Evolutionary conservation across 192 early-diverging fungal genomes (phyloP), one percentile per base, ranked within the genome.

Genomic region (Umbelopsis vinacea): DNA sequence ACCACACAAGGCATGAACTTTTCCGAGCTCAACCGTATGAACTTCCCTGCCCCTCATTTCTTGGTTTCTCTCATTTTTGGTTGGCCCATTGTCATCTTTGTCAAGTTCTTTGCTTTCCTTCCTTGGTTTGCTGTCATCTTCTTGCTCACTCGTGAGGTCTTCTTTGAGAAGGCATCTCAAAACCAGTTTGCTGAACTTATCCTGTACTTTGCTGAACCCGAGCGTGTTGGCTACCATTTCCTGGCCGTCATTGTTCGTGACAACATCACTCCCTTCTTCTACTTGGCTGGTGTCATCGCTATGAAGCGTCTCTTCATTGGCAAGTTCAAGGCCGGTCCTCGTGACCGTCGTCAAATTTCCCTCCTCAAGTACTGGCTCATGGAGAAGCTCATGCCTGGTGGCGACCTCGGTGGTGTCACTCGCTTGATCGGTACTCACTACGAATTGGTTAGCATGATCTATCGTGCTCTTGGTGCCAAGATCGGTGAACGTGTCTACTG

Each of bases 401-500:
- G 76, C 7, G 69, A 72, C 9, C 70, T 84, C 66, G 35, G 69
- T 46, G 83, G 83, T 11, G 70, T 78, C 15, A 73, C 71, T 33
- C 63, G 72, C 21, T 75, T 81, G 14, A 40, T 84, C 35, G 83
- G 83, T 17, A 70, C 70, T 14, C 83, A 84, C 66, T 84, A 84
- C 67, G 80, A 82, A 73, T 53, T 76, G 17, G 77, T 79, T 11
- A 68, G 55, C 37, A 75, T 74, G 46, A 54, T 80, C 29, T 81
- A 76, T 72, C 83, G 83, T 21, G 37, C 70, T 29, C 60, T 82
- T 26, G 83, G 83, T 26, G 83, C 78, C 29, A 81, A 77, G 63
- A 66, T 81, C 66, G 83, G 83, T 14, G 70, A 82, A 37, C 77
- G 80, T 22, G 72, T 84, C 5, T 84, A 84, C 71, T 84, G 83